Evolutionary conservation across 2,329 filamentous ascomycete species (phyloP).

Genomic region (Monosporascus ibericus): DNA sequence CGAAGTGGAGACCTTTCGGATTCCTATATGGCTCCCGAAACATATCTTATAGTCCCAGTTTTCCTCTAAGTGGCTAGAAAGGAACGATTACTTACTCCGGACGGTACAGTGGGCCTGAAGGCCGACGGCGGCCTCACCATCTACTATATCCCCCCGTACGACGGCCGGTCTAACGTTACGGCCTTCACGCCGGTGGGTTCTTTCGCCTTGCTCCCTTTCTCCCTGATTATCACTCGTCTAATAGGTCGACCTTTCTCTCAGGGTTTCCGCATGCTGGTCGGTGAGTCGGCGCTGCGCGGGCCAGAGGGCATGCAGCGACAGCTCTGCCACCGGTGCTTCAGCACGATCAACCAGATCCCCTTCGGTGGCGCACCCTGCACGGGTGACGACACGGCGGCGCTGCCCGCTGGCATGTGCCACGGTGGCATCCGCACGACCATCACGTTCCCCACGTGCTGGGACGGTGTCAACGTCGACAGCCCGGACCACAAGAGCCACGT

Average conservation of each 20-base stretch:
- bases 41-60: no score
- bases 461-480: slow-evolving; percentile 41
- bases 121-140: slow-evolving; percentile 19
- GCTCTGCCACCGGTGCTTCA: slow-evolving; percentile 34
- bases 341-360: slow-evolving; percentile 22
- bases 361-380: slow-evolving; percentile 12
- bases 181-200: slow-evolving; percentile 30
- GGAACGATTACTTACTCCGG: no score
- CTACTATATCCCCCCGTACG: slow-evolving; percentile 13
- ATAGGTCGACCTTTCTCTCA: background rate
- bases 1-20: no score
- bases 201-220: background rate
- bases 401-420: slow-evolving; percentile 26
- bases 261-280: slow-evolving; percentile 36
- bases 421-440: slow-evolving; percentile 32
- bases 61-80: no score
- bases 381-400: slow-evolving; percentile 27
- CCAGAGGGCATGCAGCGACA: slow-evolving; percentile 29
- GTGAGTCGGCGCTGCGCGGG: slow-evolving; percentile 24
- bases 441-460: slow-evolving; percentile 42
- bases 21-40: no score
- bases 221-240: background rate
- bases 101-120: slow-evolving; percentile 16
- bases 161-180: slow-evolving; percentile 28
- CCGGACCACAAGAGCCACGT: slow-evolving; percentile 42